Base-by-base conservation (phyloP, 1,284 basidiomycete species). In the Bjerkandera adusta region DNA sequence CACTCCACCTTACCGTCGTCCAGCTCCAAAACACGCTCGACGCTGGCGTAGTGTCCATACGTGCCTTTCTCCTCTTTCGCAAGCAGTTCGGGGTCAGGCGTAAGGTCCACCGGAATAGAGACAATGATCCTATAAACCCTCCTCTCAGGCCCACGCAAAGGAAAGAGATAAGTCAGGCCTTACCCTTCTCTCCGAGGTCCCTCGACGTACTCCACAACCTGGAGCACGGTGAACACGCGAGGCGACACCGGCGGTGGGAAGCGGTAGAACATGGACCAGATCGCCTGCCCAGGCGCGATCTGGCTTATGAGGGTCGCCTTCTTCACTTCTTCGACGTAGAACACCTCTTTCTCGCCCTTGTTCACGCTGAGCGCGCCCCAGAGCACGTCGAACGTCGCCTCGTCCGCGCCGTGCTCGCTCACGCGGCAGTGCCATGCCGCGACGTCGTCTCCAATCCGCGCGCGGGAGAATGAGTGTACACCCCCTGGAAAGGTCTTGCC, bases 181-280 rank as follows among this genome's bases (percentile, higher is more conserved):
- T n/a, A n/a, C n/a, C n/a, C n/a, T n/a, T n/a, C n/a, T n/a, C n/a
- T n/a, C n/a, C n/a, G n/a, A n/a, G n/a, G n/a, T n/a, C 7, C 8
- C 16, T 10, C 35, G 16, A 12, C 7, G n/a, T n/a, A 1, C 51
- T 80, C 71, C 5, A 70, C 69, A 13, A 82, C 75, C 60, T 88
- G 85, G 22, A 89, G 64, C 24, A 84, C 83, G 1, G 86, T 89
- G 63, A 89, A 90, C 16, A 86, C 75, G 11, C 88, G 78, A 8
- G 85, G 79, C 3, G 85, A 83, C 13, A 90, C 67, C 0, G 83
- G 79, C 2, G 83, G 75, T 1, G 77, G 69, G 62, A 89, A 85
- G 4, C 73, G 82, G 64, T 90, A 90, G 60, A 80, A 79, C 49
- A 85, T 56, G 0, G 83, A 77, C 86, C 85, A 89, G 48, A 89